Evolutionary conservation across 768 basidiomycete species (phyloP).

Genomic region (Podaxis sp.): DNA sequence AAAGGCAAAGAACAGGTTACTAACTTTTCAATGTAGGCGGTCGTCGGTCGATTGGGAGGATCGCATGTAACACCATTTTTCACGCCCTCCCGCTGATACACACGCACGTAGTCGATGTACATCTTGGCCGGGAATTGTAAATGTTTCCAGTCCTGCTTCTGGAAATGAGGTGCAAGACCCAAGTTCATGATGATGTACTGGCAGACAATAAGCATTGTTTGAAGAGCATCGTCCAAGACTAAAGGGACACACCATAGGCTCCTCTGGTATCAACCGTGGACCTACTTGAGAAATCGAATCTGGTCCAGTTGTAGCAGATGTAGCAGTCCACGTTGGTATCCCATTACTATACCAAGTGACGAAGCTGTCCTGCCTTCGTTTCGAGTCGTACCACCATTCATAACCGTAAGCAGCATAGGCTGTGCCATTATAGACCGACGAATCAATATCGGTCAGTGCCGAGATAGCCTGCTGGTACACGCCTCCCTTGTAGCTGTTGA

Average conservation of each 20-base stretch:
- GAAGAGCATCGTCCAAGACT: not conserved
- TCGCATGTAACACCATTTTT: constrained; percentile 75
- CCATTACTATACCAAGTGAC: constrained; percentile 81
- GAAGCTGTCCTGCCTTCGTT: constrained; percentile 59
- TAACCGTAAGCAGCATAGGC: constrained; percentile 64
- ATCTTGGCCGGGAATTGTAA: constrained; percentile 78
- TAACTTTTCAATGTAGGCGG: constrained; percentile 72
- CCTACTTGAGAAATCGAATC: constrained; percentile 59
- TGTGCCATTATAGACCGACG: constrained; percentile 50
- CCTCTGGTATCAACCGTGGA: constrained; percentile 75
- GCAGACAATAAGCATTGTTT: constrained; percentile 12
- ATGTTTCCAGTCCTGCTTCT: constrained; percentile 66
- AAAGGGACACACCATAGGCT: constrained; percentile 77
- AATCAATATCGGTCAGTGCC: constrained; percentile 54
- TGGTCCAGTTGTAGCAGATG: constrained; percentile 59
- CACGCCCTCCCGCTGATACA: constrained; percentile 80
- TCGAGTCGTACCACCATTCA: constrained; percentile 78
- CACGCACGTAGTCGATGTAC: constrained; percentile 87
- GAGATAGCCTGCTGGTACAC: constrained; percentile 73
- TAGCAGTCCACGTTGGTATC: constrained; percentile 66
- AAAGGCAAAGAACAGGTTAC: constrained; percentile 18
- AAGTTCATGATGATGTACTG: constrained; percentile 86
- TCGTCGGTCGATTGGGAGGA: constrained; percentile 76
- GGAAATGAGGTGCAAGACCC: constrained; percentile 79
- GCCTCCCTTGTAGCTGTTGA: constrained; percentile 71